These are phyloP conservation scores for Candida manassasensis DNA, from an alignment of 805 yeast genomes.

Conservation along the genomic window DNA sequence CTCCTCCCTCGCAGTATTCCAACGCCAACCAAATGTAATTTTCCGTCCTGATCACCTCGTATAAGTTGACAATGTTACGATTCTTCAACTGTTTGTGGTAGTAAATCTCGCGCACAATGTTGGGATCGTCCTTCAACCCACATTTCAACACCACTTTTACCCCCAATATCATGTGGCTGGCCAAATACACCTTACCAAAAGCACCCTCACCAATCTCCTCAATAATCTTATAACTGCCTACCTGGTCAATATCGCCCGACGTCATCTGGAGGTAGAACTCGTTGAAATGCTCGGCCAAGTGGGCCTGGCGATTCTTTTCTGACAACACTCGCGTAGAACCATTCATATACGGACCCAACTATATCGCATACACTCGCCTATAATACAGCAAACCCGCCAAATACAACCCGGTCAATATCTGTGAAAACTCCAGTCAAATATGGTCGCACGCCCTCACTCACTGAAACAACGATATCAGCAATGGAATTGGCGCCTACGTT, in stretches of 20 bases:
- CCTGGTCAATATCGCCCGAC: conserved; percentile 49
- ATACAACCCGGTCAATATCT: too few species aligned
- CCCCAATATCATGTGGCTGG: conserved; percentile 69
- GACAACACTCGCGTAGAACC: conserved; percentile 11
- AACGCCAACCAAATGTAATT: conserved; percentile 77
- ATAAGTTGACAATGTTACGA: conserved; percentile 76
- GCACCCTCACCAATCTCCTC: conserved; percentile 86
- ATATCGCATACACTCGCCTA: too few species aligned
- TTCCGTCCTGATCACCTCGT: conserved; percentile 82
- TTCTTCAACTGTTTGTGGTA: conserved; percentile 82
- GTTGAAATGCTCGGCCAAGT: conserved; percentile 62
- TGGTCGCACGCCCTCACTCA: too few species aligned
- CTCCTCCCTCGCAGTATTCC: conserved; percentile 85
- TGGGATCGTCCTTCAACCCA: conserved; percentile 72
- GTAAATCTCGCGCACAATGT: conserved; percentile 84
- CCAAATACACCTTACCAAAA: conserved; percentile 88
- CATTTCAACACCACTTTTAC: conserved; percentile 79
- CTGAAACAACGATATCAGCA: too few species aligned
- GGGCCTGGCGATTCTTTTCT: conserved; percentile 42
- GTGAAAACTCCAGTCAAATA: too few species aligned
- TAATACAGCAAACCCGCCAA: too few species aligned
- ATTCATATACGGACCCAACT: conserved; percentile 18
- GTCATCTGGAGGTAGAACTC: conserved; percentile 44
- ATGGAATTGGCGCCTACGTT: too few species aligned
- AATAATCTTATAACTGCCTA: conserved; percentile 76